Conservation (phyloP, 2,329 filamentous ascomycete species). For the Nothopassalora personata region DNA sequence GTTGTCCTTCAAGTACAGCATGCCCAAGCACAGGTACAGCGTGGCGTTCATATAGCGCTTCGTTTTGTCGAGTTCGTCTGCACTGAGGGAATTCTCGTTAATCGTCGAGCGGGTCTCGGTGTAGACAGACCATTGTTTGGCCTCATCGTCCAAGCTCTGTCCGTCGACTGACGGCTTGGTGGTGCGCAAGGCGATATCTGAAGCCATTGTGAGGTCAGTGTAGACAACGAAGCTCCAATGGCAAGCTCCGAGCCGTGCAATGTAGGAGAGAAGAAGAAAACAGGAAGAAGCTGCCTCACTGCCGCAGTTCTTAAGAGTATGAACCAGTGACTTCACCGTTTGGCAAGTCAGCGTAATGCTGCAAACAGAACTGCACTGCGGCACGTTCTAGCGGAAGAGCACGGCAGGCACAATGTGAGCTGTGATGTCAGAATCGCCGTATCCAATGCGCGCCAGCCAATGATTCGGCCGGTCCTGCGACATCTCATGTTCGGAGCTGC, state of each 20-base stretch:
- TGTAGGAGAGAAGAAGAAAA: neutral
- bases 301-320: neutral
- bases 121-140: slow-evolving; percentile 29
- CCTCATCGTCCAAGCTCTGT: slow-evolving; percentile 21
- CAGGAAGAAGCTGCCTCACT: neutral
- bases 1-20: slow-evolving; percentile 74
- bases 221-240: neutral
- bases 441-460: neutral
- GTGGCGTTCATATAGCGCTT: slow-evolving; percentile 70
- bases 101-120: slow-evolving; percentile 30
- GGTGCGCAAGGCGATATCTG: slow-evolving; percentile 8
- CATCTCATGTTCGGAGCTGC: no score
- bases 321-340: neutral
- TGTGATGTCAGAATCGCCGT: neutral
- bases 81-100: slow-evolving; percentile 50
- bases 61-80: slow-evolving; percentile 63
- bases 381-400: neutral
- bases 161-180: neutral
- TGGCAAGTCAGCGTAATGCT: neutral
- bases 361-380: neutral
- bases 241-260: neutral
- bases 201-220: slow-evolving; percentile 15
- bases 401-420: neutral
- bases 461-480: neutral
- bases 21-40: slow-evolving; percentile 69